Percentiles rank a stretch among this genome's conserved stretches.
These are phyloP conservation scores for Sporothrix euskadiensis DNA, from an alignment of 2,329 filamentous ascomycete species.

Conservation along the genomic window DNA sequence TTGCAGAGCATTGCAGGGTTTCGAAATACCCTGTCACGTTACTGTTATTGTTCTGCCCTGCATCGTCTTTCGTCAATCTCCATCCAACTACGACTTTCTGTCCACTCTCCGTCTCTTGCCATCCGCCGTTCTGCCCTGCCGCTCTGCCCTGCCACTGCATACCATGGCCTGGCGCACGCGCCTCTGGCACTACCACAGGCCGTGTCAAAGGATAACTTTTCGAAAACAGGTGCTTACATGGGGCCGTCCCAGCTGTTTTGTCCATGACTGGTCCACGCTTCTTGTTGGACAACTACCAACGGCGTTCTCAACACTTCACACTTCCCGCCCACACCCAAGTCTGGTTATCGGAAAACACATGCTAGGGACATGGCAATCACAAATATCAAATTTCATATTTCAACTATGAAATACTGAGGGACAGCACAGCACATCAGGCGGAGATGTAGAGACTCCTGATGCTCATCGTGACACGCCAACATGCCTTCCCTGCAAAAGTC, in stretches of 20 bases:
- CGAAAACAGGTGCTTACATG: not conserved
- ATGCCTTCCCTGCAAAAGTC: conserved; percentile 13
- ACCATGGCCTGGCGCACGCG: not conserved
- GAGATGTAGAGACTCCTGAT: conserved; percentile 3
- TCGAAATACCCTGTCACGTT: not conserved
- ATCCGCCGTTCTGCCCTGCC: not conserved
- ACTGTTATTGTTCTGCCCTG: not conserved
- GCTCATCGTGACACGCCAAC: not conserved
- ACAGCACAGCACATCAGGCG: conserved; percentile 14
- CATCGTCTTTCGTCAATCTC: not conserved
- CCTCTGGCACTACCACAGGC: not conserved
- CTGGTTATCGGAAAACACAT: conserved; percentile 15
- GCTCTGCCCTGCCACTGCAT: not conserved
- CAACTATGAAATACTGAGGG: conserved; percentile 12
- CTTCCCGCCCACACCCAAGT: not conserved
- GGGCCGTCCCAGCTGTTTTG: not conserved
- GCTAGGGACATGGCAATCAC: not conserved
- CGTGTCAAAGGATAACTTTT: not conserved
- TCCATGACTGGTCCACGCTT: not conserved
- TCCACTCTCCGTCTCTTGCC: not conserved
- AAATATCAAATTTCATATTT: not conserved
- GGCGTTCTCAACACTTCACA: not conserved
- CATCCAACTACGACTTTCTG: not conserved
- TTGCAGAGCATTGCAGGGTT: conserved; percentile 10
- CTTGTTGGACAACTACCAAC: not conserved